Percentiles rank a stretch among this genome's conserved stretches.
Conservation (phyloP, 2,329 filamentous ascomycete species). For the Diaporthe ampelina region DNA sequence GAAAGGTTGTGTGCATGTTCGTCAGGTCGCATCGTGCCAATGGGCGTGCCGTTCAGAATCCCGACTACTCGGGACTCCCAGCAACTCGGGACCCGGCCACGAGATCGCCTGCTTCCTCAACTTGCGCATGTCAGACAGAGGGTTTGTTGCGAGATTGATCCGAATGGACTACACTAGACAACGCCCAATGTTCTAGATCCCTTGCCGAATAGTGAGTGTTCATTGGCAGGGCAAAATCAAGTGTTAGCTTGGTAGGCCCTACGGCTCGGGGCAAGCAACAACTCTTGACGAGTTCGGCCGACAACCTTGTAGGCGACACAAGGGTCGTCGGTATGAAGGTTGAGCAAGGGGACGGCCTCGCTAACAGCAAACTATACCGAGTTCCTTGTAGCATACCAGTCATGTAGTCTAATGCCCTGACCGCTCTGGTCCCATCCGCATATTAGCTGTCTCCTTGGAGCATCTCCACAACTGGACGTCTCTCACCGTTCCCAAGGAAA, state of each 20-base stretch:
- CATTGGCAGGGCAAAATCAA: conserved; percentile 19
- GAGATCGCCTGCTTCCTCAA: background rate
- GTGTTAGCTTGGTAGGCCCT: background rate
- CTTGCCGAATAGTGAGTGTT: background rate
- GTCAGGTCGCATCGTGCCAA: conserved; percentile 21
- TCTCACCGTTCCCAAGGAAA: background rate
- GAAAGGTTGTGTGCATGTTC: background rate
- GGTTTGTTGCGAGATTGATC: background rate
- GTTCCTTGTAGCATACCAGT: too few species aligned
- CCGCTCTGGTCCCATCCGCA: background rate
- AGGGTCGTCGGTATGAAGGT: background rate
- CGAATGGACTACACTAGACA: background rate
- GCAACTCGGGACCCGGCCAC: background rate
- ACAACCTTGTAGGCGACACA: background rate
- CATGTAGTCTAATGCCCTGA: too few species aligned
- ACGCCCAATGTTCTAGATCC: background rate
- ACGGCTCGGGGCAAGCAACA: conserved; percentile 24
- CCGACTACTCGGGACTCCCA: background rate
- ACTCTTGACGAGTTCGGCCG: conserved; percentile 6
- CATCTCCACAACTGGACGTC: background rate
- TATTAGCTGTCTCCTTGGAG: background rate
- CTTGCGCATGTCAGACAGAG: background rate
- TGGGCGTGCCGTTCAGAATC: background rate
- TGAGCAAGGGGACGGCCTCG: background rate
- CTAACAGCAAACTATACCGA: background rate